Evolutionary conservation across 192 early-diverging fungal species (phyloP).

Genomic region (Coemansia sp.): DNA sequence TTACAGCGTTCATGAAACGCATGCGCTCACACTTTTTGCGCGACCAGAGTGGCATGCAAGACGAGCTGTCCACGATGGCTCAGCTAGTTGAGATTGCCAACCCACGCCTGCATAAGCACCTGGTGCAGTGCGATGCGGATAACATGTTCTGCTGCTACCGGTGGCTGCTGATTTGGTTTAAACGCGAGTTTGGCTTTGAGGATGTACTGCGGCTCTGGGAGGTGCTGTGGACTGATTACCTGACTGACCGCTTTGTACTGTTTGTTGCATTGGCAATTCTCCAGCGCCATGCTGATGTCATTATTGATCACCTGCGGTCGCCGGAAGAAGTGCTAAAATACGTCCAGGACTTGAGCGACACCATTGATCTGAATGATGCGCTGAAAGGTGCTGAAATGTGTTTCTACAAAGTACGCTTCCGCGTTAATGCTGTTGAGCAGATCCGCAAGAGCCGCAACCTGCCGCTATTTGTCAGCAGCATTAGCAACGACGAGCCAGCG

Average conservation of each 20-base stretch:
- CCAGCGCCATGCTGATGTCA: constrained; percentile 78
- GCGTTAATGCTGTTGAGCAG: constrained; percentile 34
- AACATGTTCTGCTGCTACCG: constrained; percentile 99
- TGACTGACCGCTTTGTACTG: constrained; percentile 79
- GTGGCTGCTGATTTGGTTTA: constrained; percentile 96
- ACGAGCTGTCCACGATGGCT: constrained; percentile 79
- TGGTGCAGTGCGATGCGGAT: constrained; percentile 73
- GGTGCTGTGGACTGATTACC: constrained; percentile 72
- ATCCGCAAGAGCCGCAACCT: constrained; percentile 24
- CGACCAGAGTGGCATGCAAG: constrained; percentile 94
- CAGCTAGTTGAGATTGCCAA: constrained; percentile 86
- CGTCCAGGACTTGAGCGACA: constrained; percentile 81
- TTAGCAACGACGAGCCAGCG: not conserved
- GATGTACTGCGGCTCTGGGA: constrained; percentile 89
- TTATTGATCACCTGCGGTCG: constrained; percentile 74
- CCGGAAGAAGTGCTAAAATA: constrained; percentile 97
- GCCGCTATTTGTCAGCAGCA: constrained; percentile 9
- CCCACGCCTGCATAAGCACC: constrained; percentile 77
- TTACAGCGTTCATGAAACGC: constrained; percentile 84
- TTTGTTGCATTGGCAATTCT: constrained; percentile 97
- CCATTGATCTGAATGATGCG: constrained; percentile 72
- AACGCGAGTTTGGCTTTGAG: constrained; percentile 91
- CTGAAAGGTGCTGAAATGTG: constrained; percentile 77
- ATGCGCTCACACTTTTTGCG: constrained; percentile 89
- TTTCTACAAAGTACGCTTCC: constrained; percentile 56